Evolutionary conservation across 2,329 filamentous ascomycete species (phyloP).

Genomic region (Blastomyces parvus): DNA sequence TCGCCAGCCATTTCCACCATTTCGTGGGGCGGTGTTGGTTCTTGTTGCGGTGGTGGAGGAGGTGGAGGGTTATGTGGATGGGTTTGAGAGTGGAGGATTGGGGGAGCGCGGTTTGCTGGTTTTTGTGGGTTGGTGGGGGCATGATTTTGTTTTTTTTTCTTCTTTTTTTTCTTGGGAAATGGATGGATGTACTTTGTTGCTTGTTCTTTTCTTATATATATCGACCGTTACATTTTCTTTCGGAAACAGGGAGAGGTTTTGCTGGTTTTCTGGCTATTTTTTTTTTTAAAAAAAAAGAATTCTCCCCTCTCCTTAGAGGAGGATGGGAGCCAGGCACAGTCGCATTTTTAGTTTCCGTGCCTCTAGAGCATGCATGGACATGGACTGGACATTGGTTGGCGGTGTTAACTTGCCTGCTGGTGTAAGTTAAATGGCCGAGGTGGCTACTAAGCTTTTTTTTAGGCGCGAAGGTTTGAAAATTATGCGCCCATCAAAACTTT

Average conservation of each 20-base stretch:
- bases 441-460: neutral
- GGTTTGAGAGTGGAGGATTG: constrained; percentile 20
- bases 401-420: too few relatives aligned
- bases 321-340: too few relatives aligned
- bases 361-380: neutral
- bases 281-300: too few relatives aligned
- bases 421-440: neutral
- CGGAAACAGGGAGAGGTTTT: too few relatives aligned
- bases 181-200: too few relatives aligned
- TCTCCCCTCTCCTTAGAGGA: too few relatives aligned
- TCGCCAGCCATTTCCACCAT: constrained; percentile 71
- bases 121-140: neutral
- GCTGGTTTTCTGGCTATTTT: too few relatives aligned
- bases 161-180: too few relatives aligned
- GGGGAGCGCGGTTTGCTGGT: neutral
- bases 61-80: constrained; percentile 46
- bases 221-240: neutral
- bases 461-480: neutral
- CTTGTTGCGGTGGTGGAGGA: constrained; percentile 72
- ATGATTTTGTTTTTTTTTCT: neutral
- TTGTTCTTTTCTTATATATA: too few relatives aligned
- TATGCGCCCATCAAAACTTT: too few relatives aligned
- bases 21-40: constrained; percentile 76
- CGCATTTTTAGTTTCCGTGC: neutral
- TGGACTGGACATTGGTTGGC: neutral